Conservation (phyloP, 1,139 yeast genomes). For the Candida sanyaensis region DNA sequence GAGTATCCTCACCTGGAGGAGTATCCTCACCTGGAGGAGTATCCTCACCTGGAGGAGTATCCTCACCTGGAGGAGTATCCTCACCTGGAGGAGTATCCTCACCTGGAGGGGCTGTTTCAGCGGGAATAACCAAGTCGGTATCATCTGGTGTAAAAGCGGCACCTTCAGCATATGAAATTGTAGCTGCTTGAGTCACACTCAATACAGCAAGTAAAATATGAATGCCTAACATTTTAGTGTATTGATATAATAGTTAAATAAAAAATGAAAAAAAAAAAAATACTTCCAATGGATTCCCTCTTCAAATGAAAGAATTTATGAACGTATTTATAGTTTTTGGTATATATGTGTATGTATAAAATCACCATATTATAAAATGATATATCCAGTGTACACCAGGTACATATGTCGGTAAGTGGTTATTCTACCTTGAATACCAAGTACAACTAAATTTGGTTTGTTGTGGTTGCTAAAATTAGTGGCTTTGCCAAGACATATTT, state of each 20-base stretch:
- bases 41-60: not conserved
- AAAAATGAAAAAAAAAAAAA: not conserved
- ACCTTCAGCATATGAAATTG: not conserved
- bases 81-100: not conserved
- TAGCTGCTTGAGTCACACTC: not conserved
- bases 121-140: not conserved
- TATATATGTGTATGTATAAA: too few species aligned
- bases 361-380: too few species aligned
- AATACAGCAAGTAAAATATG: not conserved
- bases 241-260: not conserved
- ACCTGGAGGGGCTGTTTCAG: not conserved
- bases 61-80: not conserved
- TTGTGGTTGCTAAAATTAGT: slow-evolving; percentile 1
- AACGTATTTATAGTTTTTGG: not conserved
- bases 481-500: not conserved
- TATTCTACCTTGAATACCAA: not conserved
- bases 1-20: too few species aligned
- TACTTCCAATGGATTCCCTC: not conserved
- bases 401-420: too few species aligned
- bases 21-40: too few species aligned
- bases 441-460: not conserved
- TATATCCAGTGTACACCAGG: too few species aligned
- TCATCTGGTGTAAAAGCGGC: not conserved
- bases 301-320: not conserved
- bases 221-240: not conserved